Base-by-base conservation (phyloP, 768 basidiomycete species). In the Mycena pura region DNA sequence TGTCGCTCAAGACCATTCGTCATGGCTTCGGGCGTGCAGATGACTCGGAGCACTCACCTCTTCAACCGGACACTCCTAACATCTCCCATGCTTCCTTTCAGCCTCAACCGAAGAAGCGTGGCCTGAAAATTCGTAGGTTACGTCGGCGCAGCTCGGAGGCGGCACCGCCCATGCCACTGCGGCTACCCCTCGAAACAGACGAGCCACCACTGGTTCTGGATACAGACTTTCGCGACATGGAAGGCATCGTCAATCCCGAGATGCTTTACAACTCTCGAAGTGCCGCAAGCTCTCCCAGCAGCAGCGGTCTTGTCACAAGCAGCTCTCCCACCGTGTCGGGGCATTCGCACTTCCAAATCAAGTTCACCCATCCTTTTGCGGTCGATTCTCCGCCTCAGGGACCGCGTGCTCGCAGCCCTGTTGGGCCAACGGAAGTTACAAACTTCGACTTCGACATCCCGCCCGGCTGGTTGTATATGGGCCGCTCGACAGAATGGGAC, bases 161-260 rank as follows among this genome's bases (percentile, higher is more conserved):
- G 1, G 51, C 40, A 14, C 62, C 62, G 3, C 62, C 62, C 7
- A 15, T 63, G 6, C 62, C 62, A 3, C 36, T 36, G 14, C 27
- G 14, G 13, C 21, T 28, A 3, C 56, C 47, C 0, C 14, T 11
- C 25, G 74, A 74, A 27, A 61, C 69, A 22, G 70, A 70, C 43
- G 73, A 72, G 34, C 70, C 68, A 32, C 71, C 74, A 15, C 74
- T 85, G 50, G 74, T 71, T 13, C 81, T 91, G 32, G 89, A 92
- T 70, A 84, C 83, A 14, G 83, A 93, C 68, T 69, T 93, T 36
- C 82, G 87, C 8, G 75, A 83, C 32, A 92, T 96, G 84, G 88
- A 91, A 34, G 95, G 90, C 5, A 93, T 97, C 68, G 77, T 96
- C 61, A 79, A 94, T 71, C 76, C 78, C 1, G 74, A 68, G 28